Percentiles rank a stretch among this genome's conserved stretches.
phyloP scores from a whole-genome alignment of 805 yeast genomes.

The Metschnikowia proteae region DNA sequence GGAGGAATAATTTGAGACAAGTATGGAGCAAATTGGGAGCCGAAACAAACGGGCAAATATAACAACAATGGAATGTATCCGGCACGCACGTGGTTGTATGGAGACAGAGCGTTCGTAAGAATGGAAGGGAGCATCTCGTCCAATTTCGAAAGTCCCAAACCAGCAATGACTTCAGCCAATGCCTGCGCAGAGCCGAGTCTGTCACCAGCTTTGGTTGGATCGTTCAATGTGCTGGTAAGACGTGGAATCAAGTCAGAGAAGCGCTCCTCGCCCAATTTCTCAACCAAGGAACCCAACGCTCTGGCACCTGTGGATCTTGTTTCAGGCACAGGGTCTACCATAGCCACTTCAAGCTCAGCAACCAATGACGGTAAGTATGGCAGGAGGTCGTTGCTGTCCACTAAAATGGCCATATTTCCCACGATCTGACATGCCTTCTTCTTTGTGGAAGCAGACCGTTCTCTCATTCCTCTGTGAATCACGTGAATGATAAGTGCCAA shows the following conservation, averaged over 20 bases:
- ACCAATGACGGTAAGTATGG: slow-evolving; percentile 81
- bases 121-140: slow-evolving; percentile 86
- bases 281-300: slow-evolving; percentile 94
- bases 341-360: slow-evolving; percentile 81
- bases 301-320: slow-evolving; percentile 97
- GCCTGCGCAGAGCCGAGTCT: slow-evolving; percentile 98
- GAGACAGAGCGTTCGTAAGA: slow-evolving; percentile 62
- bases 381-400: slow-evolving; percentile 77
- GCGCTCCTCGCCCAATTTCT: slow-evolving; percentile 90
- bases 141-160: slow-evolving; percentile 80
- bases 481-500: slow-evolving; percentile 92
- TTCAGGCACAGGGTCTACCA: slow-evolving; percentile 98
- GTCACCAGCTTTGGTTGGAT: slow-evolving; percentile 79
- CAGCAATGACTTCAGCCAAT: slow-evolving; percentile 86
- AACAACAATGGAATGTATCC: slow-evolving; percentile 88
- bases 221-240: slow-evolving; percentile 69
- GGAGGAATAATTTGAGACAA: slow-evolving; percentile 86
- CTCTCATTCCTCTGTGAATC: slow-evolving; percentile 91
- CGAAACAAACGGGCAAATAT: slow-evolving; percentile 92
- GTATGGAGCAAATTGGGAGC: slow-evolving; percentile 86
- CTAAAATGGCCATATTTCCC: slow-evolving; percentile 96
- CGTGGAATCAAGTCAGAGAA: slow-evolving; percentile 91
- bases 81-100: slow-evolving; percentile 74
- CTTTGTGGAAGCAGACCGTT: slow-evolving; percentile 89
- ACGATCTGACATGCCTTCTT: slow-evolving; percentile 96